phyloP scores from a whole-genome alignment of 2,329 filamentous ascomycete genomes.

The Colletotrichum shisoi region DNA sequence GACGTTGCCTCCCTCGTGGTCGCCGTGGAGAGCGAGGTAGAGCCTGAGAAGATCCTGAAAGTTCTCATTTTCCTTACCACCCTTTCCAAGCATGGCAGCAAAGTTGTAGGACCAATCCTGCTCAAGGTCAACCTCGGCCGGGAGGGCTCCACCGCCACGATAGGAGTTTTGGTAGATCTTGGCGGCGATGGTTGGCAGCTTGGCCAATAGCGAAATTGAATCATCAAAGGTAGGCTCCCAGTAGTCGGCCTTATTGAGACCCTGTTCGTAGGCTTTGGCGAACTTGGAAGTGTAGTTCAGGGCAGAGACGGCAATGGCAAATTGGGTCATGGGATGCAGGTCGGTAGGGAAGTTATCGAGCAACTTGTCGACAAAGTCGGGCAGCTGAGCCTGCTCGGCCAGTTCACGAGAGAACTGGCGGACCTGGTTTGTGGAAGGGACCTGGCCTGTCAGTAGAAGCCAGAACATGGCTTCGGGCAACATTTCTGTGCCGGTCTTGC shows the following conservation, averaged over 20 bases:
- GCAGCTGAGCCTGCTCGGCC: slow-evolving; percentile 84
- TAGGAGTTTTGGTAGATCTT: slow-evolving; percentile 97
- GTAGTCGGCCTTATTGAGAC: slow-evolving; percentile 94
- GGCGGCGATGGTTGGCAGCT: slow-evolving; percentile 94
- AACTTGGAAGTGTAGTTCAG: slow-evolving; percentile 95
- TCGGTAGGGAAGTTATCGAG: slow-evolving; percentile 88
- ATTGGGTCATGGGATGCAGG: slow-evolving; percentile 98
- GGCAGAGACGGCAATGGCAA: slow-evolving; percentile 93
- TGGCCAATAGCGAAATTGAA: slow-evolving; percentile 89
- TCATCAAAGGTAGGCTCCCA: slow-evolving; percentile 99
- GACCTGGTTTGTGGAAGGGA: slow-evolving; percentile 83
- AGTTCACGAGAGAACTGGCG: slow-evolving; percentile 84
- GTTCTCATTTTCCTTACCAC: slow-evolving; percentile 84
- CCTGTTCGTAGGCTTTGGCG: slow-evolving; percentile 89
- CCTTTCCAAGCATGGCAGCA: slow-evolving; percentile 92
- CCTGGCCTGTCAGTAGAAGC: slow-evolving; percentile 91
- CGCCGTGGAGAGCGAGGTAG: slow-evolving; percentile 95
- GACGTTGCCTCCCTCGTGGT: slow-evolving; percentile 98
- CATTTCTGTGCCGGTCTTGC: slow-evolving; percentile 92
- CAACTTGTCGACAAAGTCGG: slow-evolving; percentile 83
- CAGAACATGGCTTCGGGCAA: slow-evolving; percentile 99
- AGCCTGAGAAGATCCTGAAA: slow-evolving; percentile 95
- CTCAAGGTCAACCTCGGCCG: slow-evolving; percentile 77
- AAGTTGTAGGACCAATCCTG: slow-evolving; percentile 99
- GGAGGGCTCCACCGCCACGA: slow-evolving; percentile 75